These are phyloP conservation scores for Allomyces macrogynus DNA, from an alignment of 192 early-diverging fungal genomes.

Conservation along the genomic window DNA sequence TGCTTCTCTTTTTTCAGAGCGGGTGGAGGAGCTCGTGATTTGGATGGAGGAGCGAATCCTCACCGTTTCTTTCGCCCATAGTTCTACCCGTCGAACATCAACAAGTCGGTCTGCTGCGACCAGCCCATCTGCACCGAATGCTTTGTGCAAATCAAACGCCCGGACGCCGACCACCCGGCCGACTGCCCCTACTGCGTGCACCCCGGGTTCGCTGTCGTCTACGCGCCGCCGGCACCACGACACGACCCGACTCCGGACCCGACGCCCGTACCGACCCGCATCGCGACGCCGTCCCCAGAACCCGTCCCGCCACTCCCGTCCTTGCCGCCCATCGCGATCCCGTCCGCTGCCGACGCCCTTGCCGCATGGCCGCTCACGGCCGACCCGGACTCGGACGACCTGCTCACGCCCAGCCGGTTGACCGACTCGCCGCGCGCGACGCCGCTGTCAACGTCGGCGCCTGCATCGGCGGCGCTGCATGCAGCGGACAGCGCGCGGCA, in stretches of 20 bases:
- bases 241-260: too few relatives aligned
- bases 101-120: slow-evolving; percentile 80
- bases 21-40: too few relatives aligned
- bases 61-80: slow-evolving; percentile 76
- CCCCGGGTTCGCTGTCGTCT: slow-evolving; percentile 64
- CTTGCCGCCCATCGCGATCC: not conserved
- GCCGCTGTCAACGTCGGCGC: too few relatives aligned
- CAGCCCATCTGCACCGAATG: slow-evolving; percentile 93
- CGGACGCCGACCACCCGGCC: slow-evolving; percentile 37
- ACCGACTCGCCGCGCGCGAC: too few relatives aligned
- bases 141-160: slow-evolving; percentile 86
- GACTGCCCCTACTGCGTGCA: slow-evolving; percentile 76
- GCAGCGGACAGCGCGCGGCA: too few relatives aligned
- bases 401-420: too few relatives aligned
- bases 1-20: too few relatives aligned
- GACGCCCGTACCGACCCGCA: too few relatives aligned
- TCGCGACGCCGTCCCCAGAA: too few relatives aligned
- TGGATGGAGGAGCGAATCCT: slow-evolving; percentile 17
- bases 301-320: too few relatives aligned
- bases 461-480: too few relatives aligned
- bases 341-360: not conserved
- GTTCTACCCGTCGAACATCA: slow-evolving; percentile 65
- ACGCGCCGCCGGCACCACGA: slow-evolving; percentile 22
- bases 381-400: not conserved
- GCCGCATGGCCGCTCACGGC: not conserved